Conservation (phyloP, 306 rosid species). For the Glycine latifolia region DNA sequence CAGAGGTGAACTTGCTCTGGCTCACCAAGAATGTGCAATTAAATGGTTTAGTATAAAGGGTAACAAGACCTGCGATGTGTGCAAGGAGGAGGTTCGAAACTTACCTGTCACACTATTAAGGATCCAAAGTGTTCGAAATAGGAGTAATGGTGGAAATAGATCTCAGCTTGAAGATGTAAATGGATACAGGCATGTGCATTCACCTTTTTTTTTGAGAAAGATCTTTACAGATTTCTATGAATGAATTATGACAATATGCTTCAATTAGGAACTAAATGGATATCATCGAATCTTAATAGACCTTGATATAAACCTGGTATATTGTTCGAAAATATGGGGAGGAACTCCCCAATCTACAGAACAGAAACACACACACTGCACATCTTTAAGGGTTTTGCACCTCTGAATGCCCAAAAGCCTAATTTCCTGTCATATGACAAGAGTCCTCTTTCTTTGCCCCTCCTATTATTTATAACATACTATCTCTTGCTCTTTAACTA, state of each 20-base stretch:
- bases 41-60: conserved; percentile 99
- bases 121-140: conserved; percentile 75
- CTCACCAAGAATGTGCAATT: conserved; percentile 94
- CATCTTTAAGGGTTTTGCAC: background rate
- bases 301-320: background rate
- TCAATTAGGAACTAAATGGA: conserved; percentile 24
- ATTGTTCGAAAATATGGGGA: background rate
- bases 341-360: background rate
- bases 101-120: conserved; percentile 89
- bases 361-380: background rate
- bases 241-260: conserved; percentile 5
- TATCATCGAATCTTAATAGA: conserved; percentile 25
- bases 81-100: conserved; percentile 90
- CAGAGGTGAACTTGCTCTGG: conserved; percentile 98
- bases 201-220: conserved; percentile 3
- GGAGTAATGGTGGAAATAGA: conserved; percentile 59
- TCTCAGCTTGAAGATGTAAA: conserved; percentile 61
- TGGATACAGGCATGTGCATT: conserved; percentile 71
- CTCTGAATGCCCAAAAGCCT: background rate
- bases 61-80: conserved; percentile 89
- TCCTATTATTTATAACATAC: background rate
- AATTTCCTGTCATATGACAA: background rate
- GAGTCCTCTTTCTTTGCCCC: background rate
- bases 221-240: conserved; percentile 10
- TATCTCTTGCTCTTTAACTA: background rate